These are phyloP conservation scores for Viola pubescens DNA, from an alignment of 441 rosid species.

Conservation along the genomic window DNA sequence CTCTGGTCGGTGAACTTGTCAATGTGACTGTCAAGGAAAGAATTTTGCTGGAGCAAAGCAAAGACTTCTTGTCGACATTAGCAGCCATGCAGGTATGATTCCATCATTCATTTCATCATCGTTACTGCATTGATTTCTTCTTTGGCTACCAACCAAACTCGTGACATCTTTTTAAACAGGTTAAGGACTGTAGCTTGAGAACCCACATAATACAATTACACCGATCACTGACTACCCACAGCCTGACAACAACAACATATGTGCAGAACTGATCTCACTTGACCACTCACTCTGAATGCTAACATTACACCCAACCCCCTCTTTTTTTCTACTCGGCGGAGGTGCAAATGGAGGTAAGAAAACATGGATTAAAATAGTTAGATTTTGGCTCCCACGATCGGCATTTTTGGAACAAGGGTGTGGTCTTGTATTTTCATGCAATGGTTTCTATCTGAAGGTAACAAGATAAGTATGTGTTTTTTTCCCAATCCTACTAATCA, in stretches of 20 bases:
- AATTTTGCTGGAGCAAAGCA: conserved; percentile 52
- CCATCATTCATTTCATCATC: neutral
- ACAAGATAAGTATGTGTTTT: conserved; percentile 15
- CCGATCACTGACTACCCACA: conserved; percentile 33
- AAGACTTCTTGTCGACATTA: conserved; percentile 48
- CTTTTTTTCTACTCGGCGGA: conserved; percentile 34
- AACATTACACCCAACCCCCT: conserved; percentile 36
- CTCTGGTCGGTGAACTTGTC: conserved; percentile 50
- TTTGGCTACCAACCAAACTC: conserved; percentile 3
- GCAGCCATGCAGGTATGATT: conserved; percentile 67
- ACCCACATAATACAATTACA: conserved; percentile 54
- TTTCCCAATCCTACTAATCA: conserved; percentile 23
- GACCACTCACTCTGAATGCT: conserved; percentile 53
- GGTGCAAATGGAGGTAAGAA: conserved; percentile 36
- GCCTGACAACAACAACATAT: conserved; percentile 69
- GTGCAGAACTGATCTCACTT: conserved; percentile 65
- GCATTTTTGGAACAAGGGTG: conserved; percentile 25
- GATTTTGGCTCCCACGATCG: conserved; percentile 25
- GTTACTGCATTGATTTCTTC: conserved; percentile 1
- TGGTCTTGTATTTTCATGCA: conserved; percentile 18
- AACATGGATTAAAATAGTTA: conserved; percentile 17
- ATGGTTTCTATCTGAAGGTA: conserved; percentile 21
- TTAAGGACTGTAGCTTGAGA: conserved; percentile 58
- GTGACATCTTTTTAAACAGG: conserved; percentile 32
- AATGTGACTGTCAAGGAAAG: conserved; percentile 49